Conservation (phyloP, 2,329 filamentous ascomycete species). For the Botrytis elliptica region DNA sequence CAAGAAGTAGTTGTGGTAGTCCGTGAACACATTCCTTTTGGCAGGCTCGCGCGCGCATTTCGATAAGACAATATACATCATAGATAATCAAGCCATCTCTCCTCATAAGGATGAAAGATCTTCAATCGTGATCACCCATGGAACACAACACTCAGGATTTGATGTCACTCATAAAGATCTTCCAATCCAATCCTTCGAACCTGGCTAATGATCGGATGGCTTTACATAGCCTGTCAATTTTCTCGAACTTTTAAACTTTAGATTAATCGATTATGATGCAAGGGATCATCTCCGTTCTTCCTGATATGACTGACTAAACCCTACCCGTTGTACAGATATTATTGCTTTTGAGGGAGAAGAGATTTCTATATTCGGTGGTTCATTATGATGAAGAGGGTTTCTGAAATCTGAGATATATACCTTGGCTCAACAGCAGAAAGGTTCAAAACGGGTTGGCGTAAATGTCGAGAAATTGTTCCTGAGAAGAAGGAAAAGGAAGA, state of each 20-base stretch:
- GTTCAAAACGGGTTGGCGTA: background rate
- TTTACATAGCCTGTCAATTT: background rate
- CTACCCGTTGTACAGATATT: background rate
- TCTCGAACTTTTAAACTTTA: background rate
- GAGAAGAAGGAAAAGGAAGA: background rate
- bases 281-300: background rate
- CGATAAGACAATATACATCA: background rate
- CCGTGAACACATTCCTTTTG: background rate
- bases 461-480: background rate
- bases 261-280: background rate
- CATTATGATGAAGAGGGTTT: background rate
- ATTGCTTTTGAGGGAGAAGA: background rate
- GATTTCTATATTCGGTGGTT: background rate
- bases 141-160: background rate
- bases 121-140: background rate
- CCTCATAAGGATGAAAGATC: background rate
- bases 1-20: background rate
- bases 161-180: background rate
- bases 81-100: background rate
- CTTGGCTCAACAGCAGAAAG: background rate
- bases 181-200: background rate
- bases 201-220: conserved; percentile 5
- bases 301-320: background rate
- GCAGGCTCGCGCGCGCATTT: background rate
- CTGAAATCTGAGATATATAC: conserved; percentile 1